Evolutionary conservation across 495 filamentous ascomycete genomes (phyloP).

Genomic region (Xylaria scruposa): DNA sequence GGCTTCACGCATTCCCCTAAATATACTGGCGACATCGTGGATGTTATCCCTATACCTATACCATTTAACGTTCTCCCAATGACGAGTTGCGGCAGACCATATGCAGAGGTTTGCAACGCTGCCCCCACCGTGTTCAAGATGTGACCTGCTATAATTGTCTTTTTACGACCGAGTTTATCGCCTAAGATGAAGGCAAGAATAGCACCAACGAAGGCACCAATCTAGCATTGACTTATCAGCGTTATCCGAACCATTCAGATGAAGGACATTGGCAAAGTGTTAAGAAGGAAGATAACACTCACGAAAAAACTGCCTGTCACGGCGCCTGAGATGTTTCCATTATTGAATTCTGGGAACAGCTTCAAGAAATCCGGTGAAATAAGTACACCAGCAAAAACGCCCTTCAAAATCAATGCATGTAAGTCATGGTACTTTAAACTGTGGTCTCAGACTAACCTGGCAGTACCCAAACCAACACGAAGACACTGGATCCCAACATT

Average conservation of each 20-base stretch:
- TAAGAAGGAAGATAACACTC: slow-evolving; percentile 34
- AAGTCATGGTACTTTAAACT: background rate
- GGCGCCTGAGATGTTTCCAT: slow-evolving; percentile 39
- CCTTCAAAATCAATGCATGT: slow-evolving; percentile 24
- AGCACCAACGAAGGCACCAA: slow-evolving; percentile 47
- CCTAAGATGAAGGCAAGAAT: slow-evolving; percentile 45
- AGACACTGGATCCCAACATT: slow-evolving; percentile 28
- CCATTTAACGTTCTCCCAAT: slow-evolving; percentile 67
- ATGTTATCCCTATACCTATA: slow-evolving; percentile 69
- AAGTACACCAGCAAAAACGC: slow-evolving; percentile 49
- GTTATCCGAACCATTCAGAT: slow-evolving; percentile 33
- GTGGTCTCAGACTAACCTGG: slow-evolving; percentile 29
- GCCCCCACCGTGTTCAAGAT: slow-evolving; percentile 62
- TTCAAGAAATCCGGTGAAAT: slow-evolving; percentile 43
- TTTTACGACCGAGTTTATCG: slow-evolving; percentile 57
- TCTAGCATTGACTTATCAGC: slow-evolving; percentile 34
- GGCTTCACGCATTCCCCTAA: slow-evolving; percentile 61
- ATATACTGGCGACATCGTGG: slow-evolving; percentile 66
- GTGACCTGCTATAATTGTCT: slow-evolving; percentile 65
- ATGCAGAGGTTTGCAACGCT: slow-evolving; percentile 45
- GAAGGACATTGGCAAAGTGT: slow-evolving; percentile 24
- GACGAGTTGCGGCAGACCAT: slow-evolving; percentile 61
- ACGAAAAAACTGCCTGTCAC: slow-evolving; percentile 53
- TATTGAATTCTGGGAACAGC: slow-evolving; percentile 32
- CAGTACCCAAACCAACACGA: slow-evolving; percentile 38